Evolutionary conservation across 805 yeast genomes (phyloP).

Genomic region (Yamadazyma nakazawae): DNA sequence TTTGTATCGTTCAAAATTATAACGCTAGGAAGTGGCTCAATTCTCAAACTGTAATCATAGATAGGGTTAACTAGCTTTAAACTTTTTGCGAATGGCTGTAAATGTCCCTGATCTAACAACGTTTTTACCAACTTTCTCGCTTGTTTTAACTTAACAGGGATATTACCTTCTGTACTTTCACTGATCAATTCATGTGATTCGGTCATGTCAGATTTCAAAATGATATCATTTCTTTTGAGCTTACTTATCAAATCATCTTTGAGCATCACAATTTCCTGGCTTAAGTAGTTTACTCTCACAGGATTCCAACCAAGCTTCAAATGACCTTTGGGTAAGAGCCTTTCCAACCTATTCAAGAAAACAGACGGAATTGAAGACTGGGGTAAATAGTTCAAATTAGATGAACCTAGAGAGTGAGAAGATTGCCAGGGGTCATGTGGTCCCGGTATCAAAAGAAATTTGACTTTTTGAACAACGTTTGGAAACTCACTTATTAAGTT

Average conservation of each 20-base stretch:
- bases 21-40: constrained; percentile 76
- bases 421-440: constrained; percentile 93
- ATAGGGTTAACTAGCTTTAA: constrained; percentile 67
- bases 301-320: constrained; percentile 65
- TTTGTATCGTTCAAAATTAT: constrained; percentile 65
- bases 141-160: constrained; percentile 49
- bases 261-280: constrained; percentile 76
- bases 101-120: constrained; percentile 78
- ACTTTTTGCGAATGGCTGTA: constrained; percentile 71
- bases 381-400: constrained; percentile 47
- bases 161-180: constrained; percentile 16
- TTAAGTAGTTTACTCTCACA: constrained; percentile 65
- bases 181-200: constrained; percentile 13
- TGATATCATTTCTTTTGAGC: constrained; percentile 65
- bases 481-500: constrained; percentile 59
- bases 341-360: constrained; percentile 64
- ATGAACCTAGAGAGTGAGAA: constrained; percentile 55
- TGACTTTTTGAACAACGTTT: constrained; percentile 46
- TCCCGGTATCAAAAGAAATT: constrained; percentile 80
- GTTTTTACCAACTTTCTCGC: constrained; percentile 76
- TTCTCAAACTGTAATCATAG: constrained; percentile 61
- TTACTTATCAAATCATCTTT: constrained; percentile 73
- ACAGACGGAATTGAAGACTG: constrained; percentile 65
- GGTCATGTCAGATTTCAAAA: constrained; percentile 44
- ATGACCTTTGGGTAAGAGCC: constrained; percentile 36